Evolutionary conservation across 75 land plant genomes (phyloP).

Genomic region (Sequoiadendron giganteum): DNA sequence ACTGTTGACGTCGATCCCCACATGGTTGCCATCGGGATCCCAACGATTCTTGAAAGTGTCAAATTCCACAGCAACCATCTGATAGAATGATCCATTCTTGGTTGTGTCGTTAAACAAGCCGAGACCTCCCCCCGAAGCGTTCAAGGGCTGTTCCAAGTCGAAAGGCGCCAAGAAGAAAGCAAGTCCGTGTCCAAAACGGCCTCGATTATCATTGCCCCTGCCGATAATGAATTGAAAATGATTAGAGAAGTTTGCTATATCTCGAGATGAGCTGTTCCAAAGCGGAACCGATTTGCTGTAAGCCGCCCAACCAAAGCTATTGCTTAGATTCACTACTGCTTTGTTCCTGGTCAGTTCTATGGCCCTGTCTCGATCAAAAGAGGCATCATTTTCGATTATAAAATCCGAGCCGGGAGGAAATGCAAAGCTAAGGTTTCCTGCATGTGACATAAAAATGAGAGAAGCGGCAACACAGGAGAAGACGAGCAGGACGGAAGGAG

Average conservation of each 20-base stretch:
- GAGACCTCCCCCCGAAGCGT: not conserved
- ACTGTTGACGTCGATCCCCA: conserved; percentile 42
- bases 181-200: conserved; percentile 3
- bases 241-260: not conserved
- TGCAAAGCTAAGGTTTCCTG: not conserved
- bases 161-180: not conserved
- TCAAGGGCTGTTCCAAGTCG: not conserved
- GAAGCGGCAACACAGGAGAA: not conserved
- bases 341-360: not conserved
- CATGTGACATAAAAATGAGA: not conserved
- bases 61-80: conserved; percentile 43
- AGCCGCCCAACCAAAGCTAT: not conserved
- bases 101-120: not conserved
- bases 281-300: not conserved
- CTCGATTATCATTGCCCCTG: not conserved
- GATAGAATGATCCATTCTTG: not conserved
- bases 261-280: not conserved
- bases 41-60: conserved; percentile 33
- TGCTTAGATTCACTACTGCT: not conserved
- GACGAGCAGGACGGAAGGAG: not conserved
- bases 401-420: not conserved
- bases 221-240: not conserved
- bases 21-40: conserved; percentile 40
- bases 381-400: not conserved
- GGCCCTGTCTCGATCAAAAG: not conserved